Conservation (phyloP, 2,329 filamentous ascomycete species). For the Davidsoniella eucalypti region DNA sequence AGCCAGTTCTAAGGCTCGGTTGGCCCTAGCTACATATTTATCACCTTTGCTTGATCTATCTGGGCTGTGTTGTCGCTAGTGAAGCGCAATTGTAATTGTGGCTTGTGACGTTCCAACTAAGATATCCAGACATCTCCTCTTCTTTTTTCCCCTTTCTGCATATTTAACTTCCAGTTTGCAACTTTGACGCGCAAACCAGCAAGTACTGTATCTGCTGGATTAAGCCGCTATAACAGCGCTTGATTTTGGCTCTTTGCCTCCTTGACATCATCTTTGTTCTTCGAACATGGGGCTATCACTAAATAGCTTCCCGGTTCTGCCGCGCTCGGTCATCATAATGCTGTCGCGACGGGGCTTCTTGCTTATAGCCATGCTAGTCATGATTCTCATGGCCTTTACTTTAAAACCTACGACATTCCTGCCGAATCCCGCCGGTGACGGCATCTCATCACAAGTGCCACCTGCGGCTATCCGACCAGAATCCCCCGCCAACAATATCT, state of each 20-base stretch:
- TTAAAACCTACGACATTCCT: constrained; percentile 6
- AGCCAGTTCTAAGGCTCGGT: too few species aligned
- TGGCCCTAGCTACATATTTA: too few species aligned
- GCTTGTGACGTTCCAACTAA: too few species aligned
- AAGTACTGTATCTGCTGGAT: too few species aligned
- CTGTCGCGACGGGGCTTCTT: constrained; percentile 11
- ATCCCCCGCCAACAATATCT: background rate
- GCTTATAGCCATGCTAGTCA: constrained; percentile 5
- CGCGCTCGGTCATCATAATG: constrained; percentile 5
- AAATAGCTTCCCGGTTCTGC: constrained; percentile 3
- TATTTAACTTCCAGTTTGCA: background rate
- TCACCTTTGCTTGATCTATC: too few species aligned
- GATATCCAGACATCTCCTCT: background rate
- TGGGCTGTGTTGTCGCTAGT: too few species aligned
- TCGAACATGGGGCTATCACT: constrained; percentile 7
- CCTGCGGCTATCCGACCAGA: constrained; percentile 1
- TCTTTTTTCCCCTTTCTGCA: background rate
- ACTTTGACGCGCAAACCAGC: too few species aligned
- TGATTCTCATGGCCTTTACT: constrained; percentile 11
- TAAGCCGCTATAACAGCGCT: too few species aligned
- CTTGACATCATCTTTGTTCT: background rate
- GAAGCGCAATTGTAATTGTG: too few species aligned
- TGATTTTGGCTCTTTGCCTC: background rate
- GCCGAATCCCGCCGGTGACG: background rate
- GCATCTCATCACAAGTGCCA: constrained; percentile 1